Evolutionary conservation across 129 eudicot species (phyloP), one percentile per base, ranked within the genome.

Genomic region (Flaveria robusta): DNA sequence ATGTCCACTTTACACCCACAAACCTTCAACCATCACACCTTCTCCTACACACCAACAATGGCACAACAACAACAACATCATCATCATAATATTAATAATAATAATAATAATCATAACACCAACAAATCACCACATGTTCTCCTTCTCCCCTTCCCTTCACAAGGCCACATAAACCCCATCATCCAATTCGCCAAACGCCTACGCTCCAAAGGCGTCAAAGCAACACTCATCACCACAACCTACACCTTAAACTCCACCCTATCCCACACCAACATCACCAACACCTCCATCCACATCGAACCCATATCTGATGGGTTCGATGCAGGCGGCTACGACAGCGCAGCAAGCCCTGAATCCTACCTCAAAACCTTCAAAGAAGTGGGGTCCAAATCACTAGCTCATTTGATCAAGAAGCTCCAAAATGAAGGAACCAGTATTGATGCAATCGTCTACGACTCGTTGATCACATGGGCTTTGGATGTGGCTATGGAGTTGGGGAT

Each of bases 121-220:
- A 49, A 18, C 5, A 64, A 79, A 24, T 5, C 51, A 68, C 75
- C 64, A 55, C 86, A 79, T 43, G 74, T 85, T 46, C 24, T 77
- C 1, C 81, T 82, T 8, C n/a, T 85, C 55, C 84, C 89, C 11
- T 82, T 24, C 69, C 79, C 88, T 42, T 15, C 70, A 74, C 85
- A 85, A 85, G 84, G 88, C 46, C 88, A 85, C 68, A 62, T 85
- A 51, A 85, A 82, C 65, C 89, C 89, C 27, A 5, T 79, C 23
- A 55, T 85, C 51, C 86, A 82, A 55, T 75, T 85, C 67, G 79
- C 74, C 77, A 85, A 82, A 59, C 78, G 83, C n/a, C 56, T 86
- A 13, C 43, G 45, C 31, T 76, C 84, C n/a, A 85, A 78, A 70
- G 85, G 77, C 5, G 54, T 85, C 2, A 59, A 62, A 66, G 27